Evolutionary conservation across 768 basidiomycete genomes (phyloP).

Genomic region (Hortiboletus campestris): DNA sequence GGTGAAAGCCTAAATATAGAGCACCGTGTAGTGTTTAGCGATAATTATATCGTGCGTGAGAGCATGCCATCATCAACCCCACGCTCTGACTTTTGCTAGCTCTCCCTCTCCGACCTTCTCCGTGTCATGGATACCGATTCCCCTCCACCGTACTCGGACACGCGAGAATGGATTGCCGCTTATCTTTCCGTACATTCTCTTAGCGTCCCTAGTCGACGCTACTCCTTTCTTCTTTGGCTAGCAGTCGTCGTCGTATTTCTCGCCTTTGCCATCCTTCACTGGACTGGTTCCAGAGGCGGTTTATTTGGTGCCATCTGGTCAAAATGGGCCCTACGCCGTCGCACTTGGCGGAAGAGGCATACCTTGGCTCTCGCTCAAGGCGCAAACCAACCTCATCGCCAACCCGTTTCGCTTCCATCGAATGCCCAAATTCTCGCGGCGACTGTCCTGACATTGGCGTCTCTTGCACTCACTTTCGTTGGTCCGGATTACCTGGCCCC

Average conservation of each 20-base stretch:
- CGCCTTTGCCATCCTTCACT: slow-evolving; percentile 41
- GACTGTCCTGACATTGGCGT: slow-evolving; percentile 40
- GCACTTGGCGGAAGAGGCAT: slow-evolving; percentile 56
- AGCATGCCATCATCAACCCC: neutral
- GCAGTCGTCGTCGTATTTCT: slow-evolving; percentile 43
- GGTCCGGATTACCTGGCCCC: slow-evolving; percentile 72
- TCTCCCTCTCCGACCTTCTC: no score
- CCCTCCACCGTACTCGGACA: slow-evolving; percentile 43
- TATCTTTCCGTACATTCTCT: slow-evolving; percentile 59
- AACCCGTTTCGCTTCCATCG: slow-evolving; percentile 53
- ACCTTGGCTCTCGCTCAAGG: slow-evolving; percentile 35
- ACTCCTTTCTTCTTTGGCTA: slow-evolving; percentile 62
- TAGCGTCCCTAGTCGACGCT: slow-evolving; percentile 49
- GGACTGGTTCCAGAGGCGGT: slow-evolving; percentile 41
- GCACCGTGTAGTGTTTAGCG: neutral
- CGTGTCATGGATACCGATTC: slow-evolving; percentile 41
- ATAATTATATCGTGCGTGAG: neutral
- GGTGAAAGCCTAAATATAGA: neutral
- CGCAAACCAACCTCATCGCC: slow-evolving; percentile 36
- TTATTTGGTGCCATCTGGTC: slow-evolving; percentile 52
- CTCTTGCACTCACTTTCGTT: slow-evolving; percentile 49
- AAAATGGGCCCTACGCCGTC: slow-evolving; percentile 56
- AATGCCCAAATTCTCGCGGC: slow-evolving; percentile 61
- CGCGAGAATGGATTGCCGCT: slow-evolving; percentile 51
- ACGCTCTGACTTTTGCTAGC: no score